Base-by-base conservation (phyloP, 1,284 basidiomycete species). In the Microbotryum silenes-acaulis region DNA sequence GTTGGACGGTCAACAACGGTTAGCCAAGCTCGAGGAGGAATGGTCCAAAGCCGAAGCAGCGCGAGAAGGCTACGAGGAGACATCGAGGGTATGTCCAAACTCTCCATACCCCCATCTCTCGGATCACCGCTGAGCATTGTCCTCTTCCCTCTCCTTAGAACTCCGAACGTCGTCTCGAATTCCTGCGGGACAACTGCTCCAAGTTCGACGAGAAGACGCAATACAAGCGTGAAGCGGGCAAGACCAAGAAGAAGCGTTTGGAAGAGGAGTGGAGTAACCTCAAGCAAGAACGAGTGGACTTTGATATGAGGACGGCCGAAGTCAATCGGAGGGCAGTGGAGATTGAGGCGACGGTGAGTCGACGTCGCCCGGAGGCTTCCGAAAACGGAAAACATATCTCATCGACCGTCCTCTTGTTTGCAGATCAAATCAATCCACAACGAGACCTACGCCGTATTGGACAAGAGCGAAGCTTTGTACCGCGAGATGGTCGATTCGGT, bases 151-250 rank as follows among this genome's bases (percentile, higher is more conserved):
- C n/a, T 14, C 33, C 20, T 21, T 21, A 69, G 67, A 51, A 62
- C 6, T 54, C 61, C 42, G 45, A 61, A 6, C 58, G 65, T 21
- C 58, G 65, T 10, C 63, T 69, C 55, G 27, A 44, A 1, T 67
- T 65, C 59, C 63, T 57, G 4, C 48, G 56, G 2, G 65, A 65
- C 27, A 65, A 67, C 46, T 49, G 67, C n/a, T 14, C n/a, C 5
- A 56, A 65, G 2, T 63, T 65, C 21, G 56, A 60, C 12, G 65
- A 69, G n/a, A 67, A 63, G 61, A 62, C 62, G 59, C 59, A 67
- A 8, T 55, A 58, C 42, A 63, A 61, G 51, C 59, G 63, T 16
- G 55, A 57, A 18, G 50, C 48, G 20, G 59, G 48, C 20, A 57
- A 52, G 37, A 50, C 57, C 45, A 57, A 62, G 44, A 67, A 67